Evolutionary conservation across 371 early-diverging fungal genomes (phyloP).

Genomic region (Mucor irregularis): DNA sequence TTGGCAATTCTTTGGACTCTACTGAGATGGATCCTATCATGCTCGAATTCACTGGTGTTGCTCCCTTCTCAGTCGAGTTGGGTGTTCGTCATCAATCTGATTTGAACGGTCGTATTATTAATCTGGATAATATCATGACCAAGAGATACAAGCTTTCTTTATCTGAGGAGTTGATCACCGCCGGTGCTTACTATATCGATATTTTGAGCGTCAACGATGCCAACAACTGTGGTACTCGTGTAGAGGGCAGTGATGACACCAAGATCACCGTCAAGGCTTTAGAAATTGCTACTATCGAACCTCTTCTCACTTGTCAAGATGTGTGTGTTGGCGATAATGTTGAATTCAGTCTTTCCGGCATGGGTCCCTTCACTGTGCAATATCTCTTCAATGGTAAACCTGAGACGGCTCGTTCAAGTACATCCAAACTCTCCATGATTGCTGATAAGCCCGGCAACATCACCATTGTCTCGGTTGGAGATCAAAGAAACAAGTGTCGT

Average conservation of each 20-base stretch:
- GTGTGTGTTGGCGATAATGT: conserved; percentile 56
- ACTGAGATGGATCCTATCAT: conserved; percentile 33
- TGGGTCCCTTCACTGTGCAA: conserved; percentile 42
- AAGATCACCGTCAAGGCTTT: conserved; percentile 31
- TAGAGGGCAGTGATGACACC: conserved; percentile 18
- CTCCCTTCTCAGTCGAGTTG: conserved; percentile 48
- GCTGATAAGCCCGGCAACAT: conserved; percentile 59
- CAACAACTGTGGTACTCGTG: conserved; percentile 38
- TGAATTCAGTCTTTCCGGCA: conserved; percentile 45
- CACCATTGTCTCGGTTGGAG: conserved; percentile 53
- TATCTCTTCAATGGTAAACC: conserved; percentile 43
- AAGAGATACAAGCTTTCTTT: conserved; percentile 32
- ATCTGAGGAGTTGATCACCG: conserved; percentile 24
- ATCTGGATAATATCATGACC: conserved; percentile 32
- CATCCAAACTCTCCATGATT: conserved; percentile 36
- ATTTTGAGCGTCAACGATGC: conserved; percentile 43
- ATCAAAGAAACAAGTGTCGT: conserved; percentile 53
- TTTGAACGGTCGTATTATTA: conserved; percentile 25
- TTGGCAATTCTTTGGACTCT: conserved; percentile 38
- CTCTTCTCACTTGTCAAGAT: conserved; percentile 31
- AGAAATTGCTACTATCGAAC: conserved; percentile 48
- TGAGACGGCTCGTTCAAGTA: conserved; percentile 32
- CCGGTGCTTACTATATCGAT: conserved; percentile 43
- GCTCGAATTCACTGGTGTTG: conserved; percentile 43
- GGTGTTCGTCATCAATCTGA: conserved; percentile 42